A percentile compares a stretch with the other conserved stretches of the same genome.
phyloP scores from a whole-genome alignment of 495 filamentous ascomycete genomes.

The Aspergillus asperescens region DNA sequence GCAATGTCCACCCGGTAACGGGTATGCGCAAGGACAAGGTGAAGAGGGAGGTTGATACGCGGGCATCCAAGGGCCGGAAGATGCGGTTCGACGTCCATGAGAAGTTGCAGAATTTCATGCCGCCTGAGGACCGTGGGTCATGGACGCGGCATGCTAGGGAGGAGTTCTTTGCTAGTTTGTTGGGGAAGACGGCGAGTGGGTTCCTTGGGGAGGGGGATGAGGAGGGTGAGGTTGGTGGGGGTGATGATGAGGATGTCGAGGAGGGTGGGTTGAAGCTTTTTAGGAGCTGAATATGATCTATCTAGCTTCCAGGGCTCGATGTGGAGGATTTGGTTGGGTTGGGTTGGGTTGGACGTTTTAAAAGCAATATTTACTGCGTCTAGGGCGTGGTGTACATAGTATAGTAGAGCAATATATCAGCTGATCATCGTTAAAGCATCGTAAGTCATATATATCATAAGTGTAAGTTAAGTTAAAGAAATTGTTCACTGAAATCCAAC shows the following conservation, averaged over 20 bases:
- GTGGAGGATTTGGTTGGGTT: too few relatives aligned
- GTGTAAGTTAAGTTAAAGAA: too few relatives aligned
- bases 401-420: too few relatives aligned
- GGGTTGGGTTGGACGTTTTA: too few relatives aligned
- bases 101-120: constrained; percentile 98
- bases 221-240: constrained; percentile 35
- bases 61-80: constrained; percentile 92
- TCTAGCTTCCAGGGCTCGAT: too few relatives aligned
- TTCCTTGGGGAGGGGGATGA: constrained; percentile 64
- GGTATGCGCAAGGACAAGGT: constrained; percentile 78
- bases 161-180: constrained; percentile 81
- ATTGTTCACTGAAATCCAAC: too few relatives aligned
- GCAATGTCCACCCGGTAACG: constrained; percentile 39
- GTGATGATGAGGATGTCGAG: constrained; percentile 49
- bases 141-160: constrained; percentile 78
- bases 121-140: constrained; percentile 68
- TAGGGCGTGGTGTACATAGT: too few relatives aligned
- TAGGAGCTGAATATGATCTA: constrained; percentile 36
- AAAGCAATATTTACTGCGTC: too few relatives aligned
- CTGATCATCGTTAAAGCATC: too few relatives aligned
- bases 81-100: constrained; percentile 91
- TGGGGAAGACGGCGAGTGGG: constrained; percentile 66
- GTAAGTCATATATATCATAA: too few relatives aligned
- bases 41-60: constrained; percentile 80
- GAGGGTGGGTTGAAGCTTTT: constrained; percentile 75